Evolutionary conservation across 805 yeast genomes (phyloP).

Genomic region (Starmerella floris): DNA sequence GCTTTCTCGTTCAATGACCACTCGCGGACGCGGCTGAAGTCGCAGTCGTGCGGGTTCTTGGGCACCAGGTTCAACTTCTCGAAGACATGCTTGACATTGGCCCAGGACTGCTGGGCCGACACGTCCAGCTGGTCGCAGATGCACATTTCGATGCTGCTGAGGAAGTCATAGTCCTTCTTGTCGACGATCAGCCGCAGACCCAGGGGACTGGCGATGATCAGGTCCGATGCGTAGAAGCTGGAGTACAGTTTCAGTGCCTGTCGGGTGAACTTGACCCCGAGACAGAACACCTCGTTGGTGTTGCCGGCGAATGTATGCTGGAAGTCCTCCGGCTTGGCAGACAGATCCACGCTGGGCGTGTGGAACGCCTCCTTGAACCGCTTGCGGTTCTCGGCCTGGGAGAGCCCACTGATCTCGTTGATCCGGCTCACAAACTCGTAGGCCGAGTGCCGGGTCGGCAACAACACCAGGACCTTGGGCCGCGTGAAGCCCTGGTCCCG

Average conservation of each 20-base stretch:
- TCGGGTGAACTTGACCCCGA: constrained; percentile 84
- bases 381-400: constrained; percentile 66
- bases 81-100: constrained; percentile 56
- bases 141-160: constrained; percentile 75
- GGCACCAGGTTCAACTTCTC: constrained; percentile 68
- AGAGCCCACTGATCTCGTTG: constrained; percentile 49
- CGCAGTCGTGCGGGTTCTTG: constrained; percentile 64
- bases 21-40: constrained; percentile 81
- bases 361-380: constrained; percentile 62
- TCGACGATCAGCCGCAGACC: constrained; percentile 74
- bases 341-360: constrained; percentile 37
- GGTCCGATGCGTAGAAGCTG: constrained; percentile 70
- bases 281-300: constrained; percentile 76
- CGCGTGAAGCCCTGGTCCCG: constrained; percentile 94
- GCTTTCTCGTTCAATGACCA: constrained; percentile 84
- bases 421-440: constrained; percentile 52
- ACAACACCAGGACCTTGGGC: constrained; percentile 68
- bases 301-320: constrained; percentile 71
- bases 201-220: constrained; percentile 81
- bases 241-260: constrained; percentile 75
- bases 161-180: constrained; percentile 57
- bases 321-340: constrained; percentile 70
- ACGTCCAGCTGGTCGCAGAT: constrained; percentile 76
- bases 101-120: constrained; percentile 86
- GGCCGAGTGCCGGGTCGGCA: constrained; percentile 75